Percentiles rank a stretch among this genome's conserved stretches.
phyloP scores from a whole-genome alignment of 768 basidiomycete genomes.

The Porpolomopsis calyptriformis region DNA sequence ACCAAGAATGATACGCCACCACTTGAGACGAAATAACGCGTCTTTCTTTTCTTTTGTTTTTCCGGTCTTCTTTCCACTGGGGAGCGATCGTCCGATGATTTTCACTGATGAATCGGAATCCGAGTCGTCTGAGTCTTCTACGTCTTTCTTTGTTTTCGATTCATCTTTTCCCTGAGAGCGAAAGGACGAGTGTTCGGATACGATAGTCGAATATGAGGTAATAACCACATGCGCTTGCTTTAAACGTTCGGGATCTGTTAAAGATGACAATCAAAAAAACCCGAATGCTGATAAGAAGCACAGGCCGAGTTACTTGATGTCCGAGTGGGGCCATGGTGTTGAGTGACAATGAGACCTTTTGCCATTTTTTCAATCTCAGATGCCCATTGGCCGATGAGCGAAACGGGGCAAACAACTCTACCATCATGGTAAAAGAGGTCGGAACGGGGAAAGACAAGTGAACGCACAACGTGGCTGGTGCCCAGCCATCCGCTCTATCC shows the following conservation, averaged over 20 bases:
- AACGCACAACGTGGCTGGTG: slow-evolving; percentile 58
- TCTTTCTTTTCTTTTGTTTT: slow-evolving; percentile 44
- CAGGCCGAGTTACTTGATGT: slow-evolving; percentile 50
- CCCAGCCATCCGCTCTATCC: slow-evolving; percentile 65
- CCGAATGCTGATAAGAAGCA: background rate
- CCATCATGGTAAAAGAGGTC: slow-evolving; percentile 3
- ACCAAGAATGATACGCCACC: slow-evolving; percentile 85
- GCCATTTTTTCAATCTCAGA: slow-evolving; percentile 71
- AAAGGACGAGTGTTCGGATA: slow-evolving; percentile 63
- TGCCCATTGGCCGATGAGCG: slow-evolving; percentile 87
- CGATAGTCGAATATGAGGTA: slow-evolving; percentile 79
- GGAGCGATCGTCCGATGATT: slow-evolving; percentile 32
- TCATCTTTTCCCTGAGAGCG: slow-evolving; percentile 44
- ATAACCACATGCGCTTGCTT: slow-evolving; percentile 60
- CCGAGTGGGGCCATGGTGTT: slow-evolving; percentile 75
- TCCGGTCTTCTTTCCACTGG: slow-evolving; percentile 24
- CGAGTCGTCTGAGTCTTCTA: slow-evolving; percentile 27
- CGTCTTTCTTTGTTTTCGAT: slow-evolving; percentile 28
- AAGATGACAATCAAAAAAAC: background rate
- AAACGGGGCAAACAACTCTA: slow-evolving; percentile 82
- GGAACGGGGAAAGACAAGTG: background rate
- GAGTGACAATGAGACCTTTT: slow-evolving; percentile 52
- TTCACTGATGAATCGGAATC: slow-evolving; percentile 14
- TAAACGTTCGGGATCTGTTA: slow-evolving; percentile 44
- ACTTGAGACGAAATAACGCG: slow-evolving; percentile 68